A percentile compares a stretch with the other conserved stretches of the same genome.
Evolutionary conservation across 1,284 basidiomycete species (phyloP).

Genomic region (Ustilago esculenta): DNA sequence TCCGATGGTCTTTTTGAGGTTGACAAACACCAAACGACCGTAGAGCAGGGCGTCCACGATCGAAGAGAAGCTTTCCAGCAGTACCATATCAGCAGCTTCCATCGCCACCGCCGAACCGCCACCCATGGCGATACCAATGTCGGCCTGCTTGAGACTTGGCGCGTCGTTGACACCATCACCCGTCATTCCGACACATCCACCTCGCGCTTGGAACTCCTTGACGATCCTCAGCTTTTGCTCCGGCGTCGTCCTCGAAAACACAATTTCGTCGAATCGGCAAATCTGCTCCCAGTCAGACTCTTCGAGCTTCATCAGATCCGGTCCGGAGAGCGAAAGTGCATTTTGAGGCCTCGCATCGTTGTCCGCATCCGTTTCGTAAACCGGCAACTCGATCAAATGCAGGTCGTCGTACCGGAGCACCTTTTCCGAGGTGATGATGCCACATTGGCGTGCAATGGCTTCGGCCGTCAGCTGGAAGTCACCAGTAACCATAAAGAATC

Average conservation of each 20-base stretch:
- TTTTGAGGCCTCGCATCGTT: constrained; percentile 28
- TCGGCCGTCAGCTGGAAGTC: constrained; percentile 71
- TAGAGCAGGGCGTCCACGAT: constrained; percentile 52
- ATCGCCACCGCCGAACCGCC: constrained; percentile 68
- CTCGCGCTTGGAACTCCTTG: constrained; percentile 72
- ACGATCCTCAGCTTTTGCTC: constrained; percentile 77
- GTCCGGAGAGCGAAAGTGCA: constrained; percentile 25
- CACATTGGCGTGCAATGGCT: constrained; percentile 74
- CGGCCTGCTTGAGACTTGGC: constrained; percentile 69
- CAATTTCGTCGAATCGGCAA: constrained; percentile 75
- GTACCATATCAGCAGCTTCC: constrained; percentile 54
- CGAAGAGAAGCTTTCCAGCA: constrained; percentile 48
- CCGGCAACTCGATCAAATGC: constrained; percentile 21
- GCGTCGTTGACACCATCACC: constrained; percentile 79
- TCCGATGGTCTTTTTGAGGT: constrained; percentile 71
- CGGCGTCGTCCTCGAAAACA: constrained; percentile 78
- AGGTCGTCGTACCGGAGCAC: constrained; percentile 68
- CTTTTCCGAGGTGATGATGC: constrained; percentile 70
- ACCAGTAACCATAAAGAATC: constrained; percentile 78
- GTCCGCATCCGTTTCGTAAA: constrained; percentile 44
- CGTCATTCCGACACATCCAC: constrained; percentile 72
- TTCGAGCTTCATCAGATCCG: constrained; percentile 28
- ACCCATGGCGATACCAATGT: constrained; percentile 71
- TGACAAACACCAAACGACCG: constrained; percentile 77
- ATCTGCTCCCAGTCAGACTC: constrained; percentile 70